Evolutionary conservation across 305 asterid species (phyloP).

Genomic region (Salvia sclarea): DNA sequence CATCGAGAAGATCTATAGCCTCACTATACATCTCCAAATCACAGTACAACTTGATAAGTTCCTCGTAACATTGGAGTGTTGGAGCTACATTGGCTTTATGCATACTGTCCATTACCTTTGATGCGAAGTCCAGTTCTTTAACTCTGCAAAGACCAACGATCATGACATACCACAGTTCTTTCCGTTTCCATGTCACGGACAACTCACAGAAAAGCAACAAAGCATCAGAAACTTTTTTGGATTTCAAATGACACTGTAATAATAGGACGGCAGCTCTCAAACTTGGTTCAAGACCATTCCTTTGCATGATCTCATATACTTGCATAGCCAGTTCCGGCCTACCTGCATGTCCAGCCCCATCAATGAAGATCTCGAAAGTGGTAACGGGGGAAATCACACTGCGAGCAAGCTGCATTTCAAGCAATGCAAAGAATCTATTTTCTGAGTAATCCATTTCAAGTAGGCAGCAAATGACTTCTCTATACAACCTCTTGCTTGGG

Average conservation of each 20-base stretch:
- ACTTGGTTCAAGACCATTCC: slow-evolving; percentile 41
- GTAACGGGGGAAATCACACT: slow-evolving; percentile 27
- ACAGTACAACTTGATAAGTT: slow-evolving; percentile 64
- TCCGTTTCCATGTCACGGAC: slow-evolving; percentile 35
- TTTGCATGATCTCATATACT: slow-evolving; percentile 58
- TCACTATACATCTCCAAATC: slow-evolving; percentile 35
- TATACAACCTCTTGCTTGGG: slow-evolving; percentile 43
- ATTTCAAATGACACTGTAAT: slow-evolving; percentile 58
- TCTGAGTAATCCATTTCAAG: slow-evolving; percentile 57
- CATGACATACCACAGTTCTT: slow-evolving; percentile 51
- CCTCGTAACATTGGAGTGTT: slow-evolving; percentile 69
- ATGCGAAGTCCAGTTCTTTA: slow-evolving; percentile 46
- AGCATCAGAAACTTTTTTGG: slow-evolving; percentile 43
- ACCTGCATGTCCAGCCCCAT: slow-evolving; percentile 78
- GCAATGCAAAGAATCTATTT: slow-evolving; percentile 49
- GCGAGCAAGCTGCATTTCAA: slow-evolving; percentile 58
- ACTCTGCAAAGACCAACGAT: slow-evolving; percentile 69
- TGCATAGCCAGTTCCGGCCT: slow-evolving; percentile 59
- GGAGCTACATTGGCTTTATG: slow-evolving; percentile 43
- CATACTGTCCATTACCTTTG: slow-evolving; percentile 50
- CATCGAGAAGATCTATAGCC: slow-evolving; percentile 60
- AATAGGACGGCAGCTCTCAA: slow-evolving; percentile 44
- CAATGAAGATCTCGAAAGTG: slow-evolving; percentile 59
- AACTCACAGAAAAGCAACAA: slow-evolving; percentile 49
- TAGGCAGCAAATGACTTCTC: slow-evolving; percentile 54